Base-by-base conservation (phyloP, 176 grass and related monocot genomes). In the Aegilops bicornis region DNA sequence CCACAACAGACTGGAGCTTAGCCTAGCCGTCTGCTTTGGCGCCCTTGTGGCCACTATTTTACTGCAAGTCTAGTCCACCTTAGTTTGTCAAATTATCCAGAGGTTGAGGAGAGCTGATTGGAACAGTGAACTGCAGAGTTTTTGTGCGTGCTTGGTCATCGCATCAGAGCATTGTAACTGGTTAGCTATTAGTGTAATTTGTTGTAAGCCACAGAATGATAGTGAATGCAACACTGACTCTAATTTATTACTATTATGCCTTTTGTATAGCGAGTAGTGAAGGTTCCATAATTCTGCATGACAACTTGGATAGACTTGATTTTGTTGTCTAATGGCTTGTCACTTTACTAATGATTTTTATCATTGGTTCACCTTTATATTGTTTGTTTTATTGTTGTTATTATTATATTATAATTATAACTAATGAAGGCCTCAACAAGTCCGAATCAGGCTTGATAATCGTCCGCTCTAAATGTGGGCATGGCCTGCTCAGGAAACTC, bases 181-280 rank as follows among this genome's bases (percentile, higher is more conserved):
- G 33, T 82, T 82, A 88, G 77, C 54, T 64, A 52, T 77, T 85
- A 85, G 86, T 82, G 81, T 88, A 91, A 82, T 88, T 85, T 82
- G 27, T 71, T 91, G 77, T 85, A 82, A 88, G 82, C 77, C 35
- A 85, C 70, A 88, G 78, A 86, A 81, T 37, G 25, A 76, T 77
- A 85, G 78, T 10, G 42, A 25, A 25, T 50, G 2, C 47, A 80
- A 76, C 62, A 54, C 50, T 54, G 50, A 54, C 73, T 54, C 73
- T 76, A 84, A 84, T 84, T 80, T 84, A 80, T 77, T 78, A 48
- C 47, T 48, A 7, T 54, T 54, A 88, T 88, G 86, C 77, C 64
- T 71, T 61, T 61, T 91, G 89, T 91, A 91, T 81, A 91, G 89
- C 4, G 69, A 85, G 77, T 81, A 91, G 89, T 6, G 10, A 52